Percentiles rank a stretch among this genome's conserved stretches.
These are phyloP conservation scores for Fusarium sp. DNA, from an alignment of 2,329 filamentous ascomycete species.

Conservation along the genomic window DNA sequence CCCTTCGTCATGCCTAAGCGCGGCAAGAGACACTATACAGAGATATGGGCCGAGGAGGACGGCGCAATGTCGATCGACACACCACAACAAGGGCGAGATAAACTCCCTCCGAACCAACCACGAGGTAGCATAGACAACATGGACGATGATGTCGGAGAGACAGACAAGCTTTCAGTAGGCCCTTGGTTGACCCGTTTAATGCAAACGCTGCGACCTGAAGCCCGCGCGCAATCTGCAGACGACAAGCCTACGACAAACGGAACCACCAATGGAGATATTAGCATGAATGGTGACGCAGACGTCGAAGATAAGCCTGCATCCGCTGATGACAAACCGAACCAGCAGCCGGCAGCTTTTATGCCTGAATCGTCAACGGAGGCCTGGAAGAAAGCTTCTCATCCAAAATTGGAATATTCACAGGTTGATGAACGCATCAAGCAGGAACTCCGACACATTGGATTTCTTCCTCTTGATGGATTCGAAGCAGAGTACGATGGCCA, in stretches of 20 bases:
- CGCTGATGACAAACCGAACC: conserved; percentile 50
- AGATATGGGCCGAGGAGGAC: conserved; percentile 95
- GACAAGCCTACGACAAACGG: conserved; percentile 66
- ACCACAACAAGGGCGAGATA: conserved; percentile 68
- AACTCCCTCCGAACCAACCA: conserved; percentile 80
- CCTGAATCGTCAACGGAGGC: conserved; percentile 78
- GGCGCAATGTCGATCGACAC: conserved; percentile 79
- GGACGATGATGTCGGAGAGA: conserved; percentile 86
- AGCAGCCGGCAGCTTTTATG: conserved; percentile 81
- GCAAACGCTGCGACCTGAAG: conserved; percentile 82
- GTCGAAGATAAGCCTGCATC: conserved; percentile 48
- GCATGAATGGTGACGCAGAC: conserved; percentile 60
- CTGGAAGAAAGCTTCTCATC: conserved; percentile 81
- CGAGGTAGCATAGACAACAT: conserved; percentile 88
- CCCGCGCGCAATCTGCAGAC: conserved; percentile 64
- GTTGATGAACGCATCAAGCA: conserved; percentile 92
- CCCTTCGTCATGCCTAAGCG: conserved; percentile 89
- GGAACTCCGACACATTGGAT: conserved; percentile 89
- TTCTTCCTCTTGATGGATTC: conserved; percentile 74
- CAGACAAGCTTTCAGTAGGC: conserved; percentile 87
- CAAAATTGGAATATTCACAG: conserved; percentile 83
- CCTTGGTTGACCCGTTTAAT: conserved; percentile 86
- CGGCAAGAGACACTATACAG: conserved; percentile 85
- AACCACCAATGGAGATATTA: conserved; percentile 63
- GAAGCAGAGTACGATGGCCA: conserved; percentile 86